Evolutionary conservation across 257 asterid genomes (phyloP), one percentile per base, ranked within the genome.

Genomic region (Prunella vulgaris): DNA sequence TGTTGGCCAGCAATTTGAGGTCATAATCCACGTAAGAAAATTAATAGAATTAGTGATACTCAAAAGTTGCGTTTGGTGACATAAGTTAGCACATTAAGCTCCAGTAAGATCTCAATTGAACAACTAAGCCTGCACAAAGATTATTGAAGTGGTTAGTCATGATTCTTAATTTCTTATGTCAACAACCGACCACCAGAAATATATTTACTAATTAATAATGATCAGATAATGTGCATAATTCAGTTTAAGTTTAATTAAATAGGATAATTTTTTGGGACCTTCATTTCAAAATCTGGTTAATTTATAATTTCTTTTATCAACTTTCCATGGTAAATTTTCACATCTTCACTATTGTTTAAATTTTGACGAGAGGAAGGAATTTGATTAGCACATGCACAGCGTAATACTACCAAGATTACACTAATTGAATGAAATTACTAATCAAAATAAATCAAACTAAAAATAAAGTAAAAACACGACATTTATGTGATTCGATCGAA

Each of bases 141-240:
- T 78, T 67, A 75, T 82, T 71, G 84, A 44, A 75, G 88, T 78
- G 73, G 86, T 80, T 85, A 75, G 40, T 46, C 30, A 48, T 64
- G 49, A 49, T 64, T 71, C 54, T n/a, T 21, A 28, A 38, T 15
- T 37, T 71, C n/a, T n/a, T n/a, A n/a, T n/a, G n/a, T n/a, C 65
- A 77, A 68, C 71, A 74, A 74, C 78, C 69, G 58, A 48, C 71
- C 74, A 60, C 49, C 72, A 15, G 14, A 57, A 65, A 33, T 24
- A 30, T 20, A 46, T 46, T 25, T 44, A 68, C 7, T 9, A n/a
- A n/a, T n/a, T 60, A 65, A 69, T 33, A n/a, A 61, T 42, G 35
- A 24, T n/a, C n/a, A n/a, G n/a, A n/a, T n/a, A 14, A 8, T 46
- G 9, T 46, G 21, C 7, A 46, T n/a, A 3, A n/a, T 46, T 5